Percentiles rank a stretch among this genome's conserved stretches.
Evolutionary conservation across 306 rosid genomes (phyloP).

Genomic region (Fragaria nilgerrensis): DNA sequence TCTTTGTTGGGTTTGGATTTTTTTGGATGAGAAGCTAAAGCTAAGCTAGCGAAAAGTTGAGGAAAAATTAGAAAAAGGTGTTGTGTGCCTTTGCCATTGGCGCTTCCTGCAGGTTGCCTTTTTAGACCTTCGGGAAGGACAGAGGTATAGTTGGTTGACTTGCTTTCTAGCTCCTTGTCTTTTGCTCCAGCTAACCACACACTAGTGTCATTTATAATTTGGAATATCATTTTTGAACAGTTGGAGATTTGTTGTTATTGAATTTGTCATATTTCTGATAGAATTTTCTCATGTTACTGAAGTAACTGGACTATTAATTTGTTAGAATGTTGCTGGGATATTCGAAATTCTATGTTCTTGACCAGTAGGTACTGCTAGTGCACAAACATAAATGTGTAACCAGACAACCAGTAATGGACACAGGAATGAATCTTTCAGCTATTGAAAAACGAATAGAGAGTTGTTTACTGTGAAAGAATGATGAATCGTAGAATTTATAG

Average conservation of each 20-base stretch:
- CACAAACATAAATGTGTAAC: neutral
- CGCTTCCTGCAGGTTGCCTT: conserved; percentile 31
- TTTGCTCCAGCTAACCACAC: neutral
- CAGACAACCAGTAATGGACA: neutral
- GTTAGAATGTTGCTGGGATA: neutral
- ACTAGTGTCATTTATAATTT: neutral
- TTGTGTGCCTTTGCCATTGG: neutral
- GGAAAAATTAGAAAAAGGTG: conserved; percentile 5
- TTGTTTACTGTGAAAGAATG: neutral
- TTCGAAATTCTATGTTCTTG: neutral
- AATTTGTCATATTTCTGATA: neutral
- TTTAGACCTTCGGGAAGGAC: conserved; percentile 33
- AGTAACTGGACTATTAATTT: neutral
- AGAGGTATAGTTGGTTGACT: conserved; percentile 13
- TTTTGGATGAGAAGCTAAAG: conserved; percentile 26
- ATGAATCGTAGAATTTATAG: too few relatives aligned
- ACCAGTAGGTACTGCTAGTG: neutral
- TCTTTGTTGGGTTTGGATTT: conserved; percentile 20
- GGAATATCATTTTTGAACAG: neutral
- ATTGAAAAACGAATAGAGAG: neutral
- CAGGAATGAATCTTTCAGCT: neutral
- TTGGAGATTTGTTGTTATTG: neutral
- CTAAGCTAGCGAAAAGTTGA: conserved; percentile 4
- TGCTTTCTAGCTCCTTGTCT: neutral
- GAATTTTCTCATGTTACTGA: neutral